Conservation (phyloP, 2,329 filamentous ascomycete species). For the Lachnellula occidentalis region DNA sequence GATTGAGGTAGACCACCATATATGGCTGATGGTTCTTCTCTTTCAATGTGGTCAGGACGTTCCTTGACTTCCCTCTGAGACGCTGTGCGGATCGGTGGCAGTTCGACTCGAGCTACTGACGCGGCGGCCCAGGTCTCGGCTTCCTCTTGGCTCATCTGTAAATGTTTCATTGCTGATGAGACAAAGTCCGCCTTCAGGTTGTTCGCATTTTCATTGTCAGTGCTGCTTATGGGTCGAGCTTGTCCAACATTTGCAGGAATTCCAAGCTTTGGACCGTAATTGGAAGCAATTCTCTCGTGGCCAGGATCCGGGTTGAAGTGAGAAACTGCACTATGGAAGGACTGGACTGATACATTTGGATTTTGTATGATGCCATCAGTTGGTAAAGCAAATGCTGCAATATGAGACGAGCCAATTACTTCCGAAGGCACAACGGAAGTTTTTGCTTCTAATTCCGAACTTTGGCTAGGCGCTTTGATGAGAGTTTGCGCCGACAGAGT, state of each 20-base stretch:
- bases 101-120: background rate
- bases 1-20: slow-evolving; percentile 50
- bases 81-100: background rate
- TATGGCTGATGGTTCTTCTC: too few relatives aligned
- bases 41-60: too few relatives aligned
- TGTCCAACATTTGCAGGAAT: background rate
- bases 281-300: background rate
- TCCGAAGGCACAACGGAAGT: too few relatives aligned
- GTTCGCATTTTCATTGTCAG: background rate
- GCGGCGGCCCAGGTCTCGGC: background rate
- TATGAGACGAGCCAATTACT: too few relatives aligned
- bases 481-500: too few relatives aligned
- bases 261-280: background rate
- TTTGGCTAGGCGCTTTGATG: too few relatives aligned
- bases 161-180: background rate
- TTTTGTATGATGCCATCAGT: background rate
- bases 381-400: too few relatives aligned
- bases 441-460: too few relatives aligned
- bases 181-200: background rate
- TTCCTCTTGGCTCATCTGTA: background rate
- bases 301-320: background rate
- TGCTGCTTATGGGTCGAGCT: background rate
- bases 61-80: background rate
- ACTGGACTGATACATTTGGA: background rate
- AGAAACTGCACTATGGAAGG: background rate